phyloP scores from a whole-genome alignment of 805 yeast genomes.

The Schwanniomyces yamadae region DNA sequence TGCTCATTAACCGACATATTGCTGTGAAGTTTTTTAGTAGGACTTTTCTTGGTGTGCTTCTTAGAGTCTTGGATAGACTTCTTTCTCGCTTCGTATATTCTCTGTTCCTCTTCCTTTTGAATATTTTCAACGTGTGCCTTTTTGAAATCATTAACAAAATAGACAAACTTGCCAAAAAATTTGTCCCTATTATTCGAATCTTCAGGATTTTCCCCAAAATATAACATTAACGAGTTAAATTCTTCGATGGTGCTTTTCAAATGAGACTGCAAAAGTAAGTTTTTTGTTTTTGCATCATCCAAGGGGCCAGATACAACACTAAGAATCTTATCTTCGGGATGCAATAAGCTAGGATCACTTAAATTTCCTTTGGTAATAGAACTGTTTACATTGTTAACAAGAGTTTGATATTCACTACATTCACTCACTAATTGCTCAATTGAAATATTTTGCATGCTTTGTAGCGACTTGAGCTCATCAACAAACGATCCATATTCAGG shows the following conservation, averaged over 20 bases:
- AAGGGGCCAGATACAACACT: constrained; percentile 60
- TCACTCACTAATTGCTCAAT: constrained; percentile 79
- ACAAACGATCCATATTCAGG: constrained; percentile 75
- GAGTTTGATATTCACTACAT: constrained; percentile 59
- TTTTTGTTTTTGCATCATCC: constrained; percentile 73
- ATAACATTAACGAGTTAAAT: constrained; percentile 69
- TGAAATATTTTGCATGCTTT: constrained; percentile 66
- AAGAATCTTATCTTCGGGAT: constrained; percentile 78
- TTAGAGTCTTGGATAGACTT: constrained; percentile 28
- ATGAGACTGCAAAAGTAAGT: constrained; percentile 62
- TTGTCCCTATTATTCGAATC: constrained; percentile 66
- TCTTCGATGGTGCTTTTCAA: constrained; percentile 60
- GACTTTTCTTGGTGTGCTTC: constrained; percentile 5
- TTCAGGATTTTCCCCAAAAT: constrained; percentile 84
- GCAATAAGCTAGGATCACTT: constrained; percentile 74
- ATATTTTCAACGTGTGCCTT: constrained; percentile 78
- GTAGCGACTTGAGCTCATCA: constrained; percentile 64
- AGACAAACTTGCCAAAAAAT: constrained; percentile 78
- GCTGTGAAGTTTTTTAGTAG: not conserved
- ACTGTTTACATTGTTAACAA: constrained; percentile 65
- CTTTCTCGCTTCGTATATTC: constrained; percentile 37
- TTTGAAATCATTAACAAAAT: constrained; percentile 75
- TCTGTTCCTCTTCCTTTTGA: constrained; percentile 77
- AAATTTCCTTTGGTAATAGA: constrained; percentile 82
- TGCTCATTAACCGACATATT: too few relatives aligned